These are phyloP conservation scores for Euphorbia celastroides DNA, from an alignment of 441 rosid species.

Conservation along the genomic window DNA sequence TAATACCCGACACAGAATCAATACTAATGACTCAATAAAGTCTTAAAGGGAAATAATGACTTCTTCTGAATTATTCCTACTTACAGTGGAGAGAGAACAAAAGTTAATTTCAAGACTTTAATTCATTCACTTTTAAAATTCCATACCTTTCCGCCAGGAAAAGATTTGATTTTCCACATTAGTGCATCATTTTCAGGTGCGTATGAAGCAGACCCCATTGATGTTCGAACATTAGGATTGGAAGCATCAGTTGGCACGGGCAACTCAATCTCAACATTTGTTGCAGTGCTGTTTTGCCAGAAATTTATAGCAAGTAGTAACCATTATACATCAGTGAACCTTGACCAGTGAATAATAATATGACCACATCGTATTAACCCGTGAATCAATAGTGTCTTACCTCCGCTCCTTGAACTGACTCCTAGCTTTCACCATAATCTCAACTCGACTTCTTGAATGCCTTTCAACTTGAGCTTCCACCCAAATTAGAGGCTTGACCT, in stretches of 20 bases:
- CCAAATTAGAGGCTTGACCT: slow-evolving; percentile 98
- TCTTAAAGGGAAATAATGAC: slow-evolving; percentile 1
- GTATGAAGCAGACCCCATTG: slow-evolving; percentile 92
- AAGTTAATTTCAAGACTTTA: background rate
- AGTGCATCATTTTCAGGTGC: slow-evolving; percentile 95
- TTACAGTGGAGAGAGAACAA: background rate
- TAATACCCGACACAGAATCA: slow-evolving; percentile 11
- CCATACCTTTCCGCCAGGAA: slow-evolving; percentile 91
- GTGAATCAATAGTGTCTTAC: slow-evolving; percentile 25
- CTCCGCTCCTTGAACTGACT: slow-evolving; percentile 99
- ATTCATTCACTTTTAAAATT: background rate
- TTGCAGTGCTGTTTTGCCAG: slow-evolving; percentile 67
- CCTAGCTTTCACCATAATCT: slow-evolving; percentile 89
- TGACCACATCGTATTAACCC: background rate
- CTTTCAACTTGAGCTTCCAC: slow-evolving; percentile 98
- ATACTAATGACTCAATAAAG: slow-evolving; percentile 5
- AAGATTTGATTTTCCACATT: slow-evolving; percentile 94
- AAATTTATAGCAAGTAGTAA: slow-evolving; percentile 5
- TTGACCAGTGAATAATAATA: background rate
- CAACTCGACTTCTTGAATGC: slow-evolving; percentile 97
- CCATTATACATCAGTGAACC: slow-evolving; percentile 12
- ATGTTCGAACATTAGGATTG: slow-evolving; percentile 81
- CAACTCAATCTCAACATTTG: slow-evolving; percentile 92
- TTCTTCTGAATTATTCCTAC: slow-evolving; percentile 2
- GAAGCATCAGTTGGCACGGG: slow-evolving; percentile 95